Evolutionary conservation across 805 yeast species (phyloP).

Genomic region (Trichomonascus vanleenenianus): DNA sequence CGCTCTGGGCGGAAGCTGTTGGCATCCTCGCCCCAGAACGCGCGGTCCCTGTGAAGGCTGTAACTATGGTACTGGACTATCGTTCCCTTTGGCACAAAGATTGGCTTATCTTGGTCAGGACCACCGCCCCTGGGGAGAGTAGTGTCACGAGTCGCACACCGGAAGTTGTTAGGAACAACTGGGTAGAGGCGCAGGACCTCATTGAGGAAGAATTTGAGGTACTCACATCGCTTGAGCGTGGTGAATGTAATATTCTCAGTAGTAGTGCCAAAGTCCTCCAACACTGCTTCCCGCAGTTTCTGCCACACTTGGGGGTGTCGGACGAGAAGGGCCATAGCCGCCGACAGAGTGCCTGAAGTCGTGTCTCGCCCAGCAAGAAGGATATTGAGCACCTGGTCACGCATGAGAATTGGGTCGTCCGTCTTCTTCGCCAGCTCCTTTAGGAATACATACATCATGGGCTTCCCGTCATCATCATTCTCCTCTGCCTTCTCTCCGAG

Average conservation of each 20-base stretch:
- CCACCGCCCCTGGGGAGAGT: constrained; percentile 46
- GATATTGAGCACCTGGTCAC: constrained; percentile 45
- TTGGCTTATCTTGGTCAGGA: constrained; percentile 28
- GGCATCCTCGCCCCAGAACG: constrained; percentile 36
- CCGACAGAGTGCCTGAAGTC: constrained; percentile 45
- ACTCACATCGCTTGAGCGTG: constrained; percentile 41
- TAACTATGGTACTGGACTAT: constrained; percentile 32
- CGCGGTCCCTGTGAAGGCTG: constrained; percentile 34
- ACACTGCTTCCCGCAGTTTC: constrained; percentile 33
- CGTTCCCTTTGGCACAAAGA: constrained; percentile 34
- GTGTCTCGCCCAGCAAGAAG: constrained; percentile 50
- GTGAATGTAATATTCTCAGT: constrained; percentile 33
- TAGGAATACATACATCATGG: constrained; percentile 34
- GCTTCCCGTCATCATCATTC: constrained; percentile 27
- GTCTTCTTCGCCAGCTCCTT: constrained; percentile 43
- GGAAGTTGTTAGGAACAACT: constrained; percentile 38
- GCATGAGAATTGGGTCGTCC: constrained; percentile 37
- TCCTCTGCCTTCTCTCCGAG: constrained; percentile 5
- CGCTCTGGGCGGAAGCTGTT: constrained; percentile 37
- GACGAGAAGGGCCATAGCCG: constrained; percentile 38
- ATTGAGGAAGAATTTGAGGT: constrained; percentile 40
- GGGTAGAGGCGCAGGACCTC: constrained; percentile 42
- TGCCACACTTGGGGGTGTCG: constrained; percentile 28
- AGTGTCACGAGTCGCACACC: constrained; percentile 36
- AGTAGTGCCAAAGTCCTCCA: constrained; percentile 29